Conservation (phyloP, 2,329 filamentous ascomycete genomes). For the Colletotrichum orchidophilum region DNA sequence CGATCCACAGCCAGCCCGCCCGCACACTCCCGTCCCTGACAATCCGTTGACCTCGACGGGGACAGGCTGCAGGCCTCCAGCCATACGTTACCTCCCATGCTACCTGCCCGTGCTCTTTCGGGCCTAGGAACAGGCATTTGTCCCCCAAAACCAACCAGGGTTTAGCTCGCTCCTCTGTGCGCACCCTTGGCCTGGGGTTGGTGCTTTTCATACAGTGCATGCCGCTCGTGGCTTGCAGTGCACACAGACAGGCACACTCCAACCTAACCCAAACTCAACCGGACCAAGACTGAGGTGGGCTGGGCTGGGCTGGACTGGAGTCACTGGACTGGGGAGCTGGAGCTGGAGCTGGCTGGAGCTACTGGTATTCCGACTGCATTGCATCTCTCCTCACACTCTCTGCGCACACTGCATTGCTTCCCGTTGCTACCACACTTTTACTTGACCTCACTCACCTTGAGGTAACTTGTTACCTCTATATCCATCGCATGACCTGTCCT, state of each 20-base stretch:
- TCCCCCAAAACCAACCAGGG: slow-evolving; percentile 7
- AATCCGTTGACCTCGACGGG: slow-evolving; percentile 8
- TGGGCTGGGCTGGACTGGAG: not conserved
- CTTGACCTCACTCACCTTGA: not conserved
- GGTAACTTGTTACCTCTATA: not conserved
- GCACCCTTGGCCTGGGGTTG: not conserved
- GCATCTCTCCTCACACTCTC: not conserved
- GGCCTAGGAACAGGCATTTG: not conserved
- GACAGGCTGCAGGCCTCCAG: not conserved
- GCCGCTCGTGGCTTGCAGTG: slow-evolving; percentile 5
- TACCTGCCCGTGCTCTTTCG: not conserved
- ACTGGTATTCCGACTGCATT: not conserved
- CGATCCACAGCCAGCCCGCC: slow-evolving; percentile 22
- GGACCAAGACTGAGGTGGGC: not conserved
- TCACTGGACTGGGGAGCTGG: not conserved
- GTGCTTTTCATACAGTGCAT: slow-evolving; percentile 24
- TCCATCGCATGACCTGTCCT: slow-evolving; percentile 1
- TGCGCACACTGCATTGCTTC: not conserved
- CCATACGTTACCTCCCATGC: not conserved
- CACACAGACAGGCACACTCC: not conserved
- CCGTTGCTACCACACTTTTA: not conserved
- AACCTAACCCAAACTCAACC: not conserved
- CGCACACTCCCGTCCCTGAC: slow-evolving; percentile 23
- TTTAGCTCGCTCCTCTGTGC: slow-evolving; percentile 5
- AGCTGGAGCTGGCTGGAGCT: not conserved